These are phyloP conservation scores for Pseudonectria foliicola DNA, from an alignment of 2,329 filamentous ascomycete genomes.

Conservation along the genomic window DNA sequence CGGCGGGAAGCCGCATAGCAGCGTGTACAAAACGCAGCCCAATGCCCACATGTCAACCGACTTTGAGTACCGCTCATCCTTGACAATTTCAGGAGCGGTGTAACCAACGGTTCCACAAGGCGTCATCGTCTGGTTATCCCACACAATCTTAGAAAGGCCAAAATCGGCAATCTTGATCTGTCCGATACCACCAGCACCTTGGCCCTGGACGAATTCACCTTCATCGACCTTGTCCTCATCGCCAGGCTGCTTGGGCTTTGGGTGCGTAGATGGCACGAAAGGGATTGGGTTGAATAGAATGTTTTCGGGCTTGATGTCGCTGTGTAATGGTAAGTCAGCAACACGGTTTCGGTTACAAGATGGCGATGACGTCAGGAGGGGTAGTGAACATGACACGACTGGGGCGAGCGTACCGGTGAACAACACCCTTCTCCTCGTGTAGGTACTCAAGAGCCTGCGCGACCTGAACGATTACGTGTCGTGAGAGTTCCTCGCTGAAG, in stretches of 20 bases:
- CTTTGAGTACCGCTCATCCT: slow-evolving; percentile 97
- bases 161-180: slow-evolving; percentile 97
- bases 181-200: slow-evolving; percentile 85
- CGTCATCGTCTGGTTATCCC: slow-evolving; percentile 97
- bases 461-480: slow-evolving; percentile 91
- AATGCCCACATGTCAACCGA: slow-evolving; percentile 99
- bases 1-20: slow-evolving; percentile 94
- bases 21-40: slow-evolving; percentile 91
- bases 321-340: slow-evolving; percentile 31
- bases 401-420: slow-evolving; percentile 70
- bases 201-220: slow-evolving; percentile 78
- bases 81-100: slow-evolving; percentile 96
- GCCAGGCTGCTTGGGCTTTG: slow-evolving; percentile 74
- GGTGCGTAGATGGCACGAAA: slow-evolving; percentile 70
- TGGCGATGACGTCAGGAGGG: slow-evolving; percentile 3
- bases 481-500: slow-evolving; percentile 91
- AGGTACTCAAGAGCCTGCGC: slow-evolving; percentile 91
- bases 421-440: slow-evolving; percentile 90
- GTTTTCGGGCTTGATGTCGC: slow-evolving; percentile 98
- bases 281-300: slow-evolving; percentile 85
- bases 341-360: slow-evolving; percentile 4
- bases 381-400: slow-evolving; percentile 19
- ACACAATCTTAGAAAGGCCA: slow-evolving; percentile 93
- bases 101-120: slow-evolving; percentile 98
- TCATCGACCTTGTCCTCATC: slow-evolving; percentile 98